Evolutionary conservation across 2,329 filamentous ascomycete species (phyloP).

Genomic region (Aureobasidium sp.): DNA sequence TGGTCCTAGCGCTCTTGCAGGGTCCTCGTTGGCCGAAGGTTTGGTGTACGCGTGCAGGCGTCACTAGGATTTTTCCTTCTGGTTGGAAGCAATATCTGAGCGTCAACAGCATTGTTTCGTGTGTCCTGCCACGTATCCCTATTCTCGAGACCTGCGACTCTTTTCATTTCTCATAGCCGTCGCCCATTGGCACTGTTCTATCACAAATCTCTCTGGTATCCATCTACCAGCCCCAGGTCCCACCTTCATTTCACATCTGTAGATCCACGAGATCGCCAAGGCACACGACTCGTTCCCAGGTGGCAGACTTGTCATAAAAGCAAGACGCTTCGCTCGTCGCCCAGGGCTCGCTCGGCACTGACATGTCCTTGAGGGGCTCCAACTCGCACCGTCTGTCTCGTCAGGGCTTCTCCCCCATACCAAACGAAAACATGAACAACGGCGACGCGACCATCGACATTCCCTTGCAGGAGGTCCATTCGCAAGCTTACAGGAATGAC

Average conservation of each 20-base stretch:
- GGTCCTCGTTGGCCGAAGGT: background rate
- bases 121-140: background rate
- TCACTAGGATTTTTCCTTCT: background rate
- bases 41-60: background rate
- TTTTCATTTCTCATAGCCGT: background rate
- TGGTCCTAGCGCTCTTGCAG: background rate
- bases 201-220: background rate
- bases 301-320: background rate
- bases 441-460: conserved; percentile 55
- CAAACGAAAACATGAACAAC: conserved; percentile 19
- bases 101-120: background rate
- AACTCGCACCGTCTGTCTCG: conserved; percentile 22
- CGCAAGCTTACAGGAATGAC: conserved; percentile 33
- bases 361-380: conserved; percentile 12
- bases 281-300: conserved; percentile 1
- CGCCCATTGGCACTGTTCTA: background rate
- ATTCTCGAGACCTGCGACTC: background rate
- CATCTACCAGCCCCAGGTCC: conserved; percentile 1
- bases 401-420: conserved; percentile 26
- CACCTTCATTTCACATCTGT: conserved; percentile 3
- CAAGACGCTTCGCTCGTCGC: background rate
- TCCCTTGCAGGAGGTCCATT: conserved; percentile 49
- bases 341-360: background rate
- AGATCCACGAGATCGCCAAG: conserved; percentile 12
- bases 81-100: background rate